A percentile compares a stretch with the other conserved stretches of the same genome.
These are phyloP conservation scores for Chaetothyriales sp. DNA, from an alignment of 2,329 filamentous ascomycete genomes.

Conservation along the genomic window DNA sequence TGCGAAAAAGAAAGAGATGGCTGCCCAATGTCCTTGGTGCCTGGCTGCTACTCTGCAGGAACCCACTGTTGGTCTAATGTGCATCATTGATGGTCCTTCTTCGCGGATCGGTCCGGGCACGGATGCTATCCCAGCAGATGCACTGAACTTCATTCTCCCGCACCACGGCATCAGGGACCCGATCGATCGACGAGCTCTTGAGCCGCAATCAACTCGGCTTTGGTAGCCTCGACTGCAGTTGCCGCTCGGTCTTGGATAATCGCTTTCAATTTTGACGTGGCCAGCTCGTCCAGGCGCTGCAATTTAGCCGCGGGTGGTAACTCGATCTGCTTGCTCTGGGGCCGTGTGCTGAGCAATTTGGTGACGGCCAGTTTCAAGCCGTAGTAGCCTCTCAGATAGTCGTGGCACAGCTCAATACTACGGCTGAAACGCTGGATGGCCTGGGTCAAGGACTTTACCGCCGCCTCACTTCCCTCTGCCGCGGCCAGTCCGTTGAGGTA, in stretches of 20 bases:
- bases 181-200: conserved; percentile 26
- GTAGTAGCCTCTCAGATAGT: conserved; percentile 84
- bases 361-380: conserved; percentile 49
- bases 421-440: conserved; percentile 74
- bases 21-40: neutral
- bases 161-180: conserved; percentile 5
- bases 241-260: conserved; percentile 24
- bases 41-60: neutral
- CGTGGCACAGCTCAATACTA: conserved; percentile 83
- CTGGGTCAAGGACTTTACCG: conserved; percentile 44
- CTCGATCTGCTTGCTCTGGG: conserved; percentile 5
- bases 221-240: conserved; percentile 20
- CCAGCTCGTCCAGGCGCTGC: conserved; percentile 23
- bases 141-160: neutral
- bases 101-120: neutral
- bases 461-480: conserved; percentile 1
- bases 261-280: conserved; percentile 23
- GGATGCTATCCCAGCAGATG: neutral
- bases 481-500: conserved; percentile 43
- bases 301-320: conserved; percentile 4
- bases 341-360: conserved; percentile 9
- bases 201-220: conserved; percentile 28
- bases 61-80: neutral
- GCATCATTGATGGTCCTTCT: neutral
- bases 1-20: neutral